Evolutionary conservation across 805 yeast genomes (phyloP).

Genomic region (Grigorovia transvaalensis): DNA sequence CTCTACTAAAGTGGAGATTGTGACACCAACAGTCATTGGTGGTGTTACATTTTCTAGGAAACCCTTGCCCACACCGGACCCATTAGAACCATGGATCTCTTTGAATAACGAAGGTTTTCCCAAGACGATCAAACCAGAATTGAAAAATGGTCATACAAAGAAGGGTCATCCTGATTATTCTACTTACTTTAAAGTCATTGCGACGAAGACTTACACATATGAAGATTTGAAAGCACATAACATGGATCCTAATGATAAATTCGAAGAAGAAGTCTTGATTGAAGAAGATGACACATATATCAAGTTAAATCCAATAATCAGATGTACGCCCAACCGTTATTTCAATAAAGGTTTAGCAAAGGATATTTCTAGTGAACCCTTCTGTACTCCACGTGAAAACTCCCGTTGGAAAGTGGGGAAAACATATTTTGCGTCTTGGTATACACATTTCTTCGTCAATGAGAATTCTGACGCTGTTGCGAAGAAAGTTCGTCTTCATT

Average conservation of each 20-base stretch:
- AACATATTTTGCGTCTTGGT: slow-evolving; percentile 78
- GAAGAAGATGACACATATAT: slow-evolving; percentile 71
- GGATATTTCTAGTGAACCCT: slow-evolving; percentile 55
- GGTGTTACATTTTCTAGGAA: slow-evolving; percentile 44
- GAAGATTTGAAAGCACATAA: slow-evolving; percentile 65
- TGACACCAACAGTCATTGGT: slow-evolving; percentile 57
- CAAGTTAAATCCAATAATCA: slow-evolving; percentile 61
- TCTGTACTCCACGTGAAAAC: slow-evolving; percentile 70
- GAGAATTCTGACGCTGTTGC: slow-evolving; percentile 34
- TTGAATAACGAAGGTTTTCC: slow-evolving; percentile 70
- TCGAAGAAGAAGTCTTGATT: slow-evolving; percentile 42
- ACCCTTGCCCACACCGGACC: slow-evolving; percentile 42
- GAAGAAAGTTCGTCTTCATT: slow-evolving; percentile 53
- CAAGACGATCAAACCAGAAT: slow-evolving; percentile 64
- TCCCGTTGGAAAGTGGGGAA: slow-evolving; percentile 44
- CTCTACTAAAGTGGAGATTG: slow-evolving; percentile 43
- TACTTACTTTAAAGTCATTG: slow-evolving; percentile 65
- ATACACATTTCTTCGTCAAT: slow-evolving; percentile 45
- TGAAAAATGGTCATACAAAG: slow-evolving; percentile 60
- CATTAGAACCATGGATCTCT: slow-evolving; percentile 73
- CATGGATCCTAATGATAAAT: slow-evolving; percentile 49
- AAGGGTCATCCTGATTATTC: slow-evolving; percentile 62
- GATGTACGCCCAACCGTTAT: slow-evolving; percentile 78
- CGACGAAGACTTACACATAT: slow-evolving; percentile 45
- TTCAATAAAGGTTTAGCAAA: slow-evolving; percentile 53